Conservation (phyloP, 441 rosid genomes). For the Bocquillonia castaneifolia region DNA sequence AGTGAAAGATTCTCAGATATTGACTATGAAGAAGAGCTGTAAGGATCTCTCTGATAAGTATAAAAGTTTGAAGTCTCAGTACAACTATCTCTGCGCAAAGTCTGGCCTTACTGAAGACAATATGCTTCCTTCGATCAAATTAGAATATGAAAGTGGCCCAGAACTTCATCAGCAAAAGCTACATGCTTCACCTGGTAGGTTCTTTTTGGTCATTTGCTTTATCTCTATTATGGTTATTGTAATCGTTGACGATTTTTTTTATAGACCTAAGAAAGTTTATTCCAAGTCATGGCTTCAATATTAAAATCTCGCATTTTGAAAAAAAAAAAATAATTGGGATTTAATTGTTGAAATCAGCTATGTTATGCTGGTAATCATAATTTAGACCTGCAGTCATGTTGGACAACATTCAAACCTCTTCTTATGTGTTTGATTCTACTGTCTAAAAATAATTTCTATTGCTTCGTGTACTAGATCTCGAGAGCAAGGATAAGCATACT, state of each 20-base stretch:
- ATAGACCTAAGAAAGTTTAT: too few relatives aligned
- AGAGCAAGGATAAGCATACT: conserved; percentile 25
- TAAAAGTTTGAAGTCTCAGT: conserved; percentile 66
- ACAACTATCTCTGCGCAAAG: conserved; percentile 50
- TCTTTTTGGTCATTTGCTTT: background rate
- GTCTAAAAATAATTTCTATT: conserved; percentile 1
- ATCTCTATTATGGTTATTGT: background rate
- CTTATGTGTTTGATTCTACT: background rate
- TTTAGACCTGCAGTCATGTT: conserved; percentile 3
- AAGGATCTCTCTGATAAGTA: conserved; percentile 35
- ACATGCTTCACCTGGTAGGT: conserved; percentile 41
- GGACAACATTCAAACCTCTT: background rate
- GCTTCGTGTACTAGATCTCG: conserved; percentile 28
- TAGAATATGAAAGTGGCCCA: conserved; percentile 38
- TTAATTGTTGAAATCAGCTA: background rate
- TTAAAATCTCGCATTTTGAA: background rate
- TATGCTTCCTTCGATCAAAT: conserved; percentile 30
- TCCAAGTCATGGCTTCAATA: too few relatives aligned
- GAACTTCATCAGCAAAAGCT: conserved; percentile 31
- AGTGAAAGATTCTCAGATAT: conserved; percentile 41
- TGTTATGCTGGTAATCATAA: conserved; percentile 1
- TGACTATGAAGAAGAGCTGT: conserved; percentile 43
- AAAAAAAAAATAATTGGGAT: background rate
- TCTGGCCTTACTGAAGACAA: conserved; percentile 48
- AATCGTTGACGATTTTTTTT: too few relatives aligned